Percentiles rank a stretch among this genome's conserved stretches.
These are phyloP conservation scores for Turritis glabra DNA, from an alignment of 345 rosid species.

Conservation along the genomic window DNA sequence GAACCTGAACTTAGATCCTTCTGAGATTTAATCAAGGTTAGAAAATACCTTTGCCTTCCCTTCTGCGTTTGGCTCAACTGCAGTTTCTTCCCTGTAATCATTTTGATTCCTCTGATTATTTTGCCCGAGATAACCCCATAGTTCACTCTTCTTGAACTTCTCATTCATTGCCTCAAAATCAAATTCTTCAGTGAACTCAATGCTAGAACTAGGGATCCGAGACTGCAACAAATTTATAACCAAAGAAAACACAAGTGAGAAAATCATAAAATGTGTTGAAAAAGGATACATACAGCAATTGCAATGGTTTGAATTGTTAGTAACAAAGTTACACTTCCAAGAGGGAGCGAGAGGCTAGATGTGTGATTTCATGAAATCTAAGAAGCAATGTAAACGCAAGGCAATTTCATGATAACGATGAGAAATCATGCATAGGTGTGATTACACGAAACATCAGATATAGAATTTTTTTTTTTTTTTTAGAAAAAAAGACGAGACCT, in stretches of 20 bases:
- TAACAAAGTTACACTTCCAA: background rate
- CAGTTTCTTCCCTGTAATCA: constrained; percentile 54
- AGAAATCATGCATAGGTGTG: constrained; percentile 12
- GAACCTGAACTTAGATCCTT: background rate
- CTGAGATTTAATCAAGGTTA: background rate
- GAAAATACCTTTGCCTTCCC: constrained; percentile 19
- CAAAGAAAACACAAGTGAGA: constrained; percentile 2
- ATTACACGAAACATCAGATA: background rate
- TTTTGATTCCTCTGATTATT: constrained; percentile 29
- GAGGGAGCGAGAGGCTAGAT: background rate
- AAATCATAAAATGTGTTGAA: background rate
- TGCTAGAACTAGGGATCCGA: constrained; percentile 36
- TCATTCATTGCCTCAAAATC: constrained; percentile 82
- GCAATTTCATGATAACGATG: background rate
- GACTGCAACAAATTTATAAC: constrained; percentile 40
- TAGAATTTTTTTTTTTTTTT: no score
- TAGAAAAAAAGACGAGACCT: constrained; percentile 18
- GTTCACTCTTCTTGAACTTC: constrained; percentile 66
- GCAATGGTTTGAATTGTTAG: constrained; percentile 3
- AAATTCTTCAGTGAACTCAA: constrained; percentile 54
- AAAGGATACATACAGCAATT: background rate
- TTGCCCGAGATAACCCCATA: constrained; percentile 66
- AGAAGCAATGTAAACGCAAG: background rate
- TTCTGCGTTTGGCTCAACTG: constrained; percentile 33
- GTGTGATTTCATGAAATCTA: background rate